Conservation (phyloP, 2,329 filamentous ascomycete genomes). For the Coniella vitis region DNA sequence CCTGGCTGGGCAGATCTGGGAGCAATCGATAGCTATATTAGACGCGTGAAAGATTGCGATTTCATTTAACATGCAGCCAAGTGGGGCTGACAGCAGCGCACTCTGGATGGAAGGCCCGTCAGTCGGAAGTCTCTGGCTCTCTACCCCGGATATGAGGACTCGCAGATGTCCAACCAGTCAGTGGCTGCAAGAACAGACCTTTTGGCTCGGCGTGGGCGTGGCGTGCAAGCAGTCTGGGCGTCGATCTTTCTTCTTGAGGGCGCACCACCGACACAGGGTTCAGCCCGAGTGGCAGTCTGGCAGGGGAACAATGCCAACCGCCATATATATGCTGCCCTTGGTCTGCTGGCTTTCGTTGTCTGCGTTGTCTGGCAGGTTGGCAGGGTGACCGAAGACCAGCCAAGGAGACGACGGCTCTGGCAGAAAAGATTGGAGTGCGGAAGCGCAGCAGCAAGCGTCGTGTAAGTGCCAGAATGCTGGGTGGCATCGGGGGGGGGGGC, state of each 20-base stretch:
- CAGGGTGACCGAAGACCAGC: too few species aligned
- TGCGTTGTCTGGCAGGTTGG: too few species aligned
- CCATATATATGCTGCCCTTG: too few species aligned
- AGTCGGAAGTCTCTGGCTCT: not conserved
- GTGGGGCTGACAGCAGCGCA: slow-evolving; percentile 12
- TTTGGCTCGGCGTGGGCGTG: too few species aligned
- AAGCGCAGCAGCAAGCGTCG: not conserved
- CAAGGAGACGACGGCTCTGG: too few species aligned
- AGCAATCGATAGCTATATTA: slow-evolving; percentile 12
- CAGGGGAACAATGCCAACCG: not conserved
- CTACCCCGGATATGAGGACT: slow-evolving; percentile 2
- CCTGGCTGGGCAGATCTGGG: not conserved
- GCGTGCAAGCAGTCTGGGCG: too few species aligned
- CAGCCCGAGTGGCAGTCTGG: not conserved
- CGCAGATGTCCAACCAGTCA: not conserved
- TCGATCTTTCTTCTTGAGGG: too few species aligned
- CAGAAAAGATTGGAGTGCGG: too few species aligned
- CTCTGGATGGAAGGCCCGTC: not conserved
- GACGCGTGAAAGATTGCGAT: slow-evolving; percentile 11
- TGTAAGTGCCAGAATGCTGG: not conserved
- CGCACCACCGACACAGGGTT: too few species aligned
- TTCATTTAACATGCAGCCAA: slow-evolving; percentile 16
- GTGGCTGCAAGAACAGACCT: not conserved
- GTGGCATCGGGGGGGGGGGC: slow-evolving; percentile 1
- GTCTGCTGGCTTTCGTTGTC: too few species aligned